These are phyloP conservation scores for Plasmodium inui DNA, from an alignment of 169 alveolate species.

Conservation along the genomic window DNA sequence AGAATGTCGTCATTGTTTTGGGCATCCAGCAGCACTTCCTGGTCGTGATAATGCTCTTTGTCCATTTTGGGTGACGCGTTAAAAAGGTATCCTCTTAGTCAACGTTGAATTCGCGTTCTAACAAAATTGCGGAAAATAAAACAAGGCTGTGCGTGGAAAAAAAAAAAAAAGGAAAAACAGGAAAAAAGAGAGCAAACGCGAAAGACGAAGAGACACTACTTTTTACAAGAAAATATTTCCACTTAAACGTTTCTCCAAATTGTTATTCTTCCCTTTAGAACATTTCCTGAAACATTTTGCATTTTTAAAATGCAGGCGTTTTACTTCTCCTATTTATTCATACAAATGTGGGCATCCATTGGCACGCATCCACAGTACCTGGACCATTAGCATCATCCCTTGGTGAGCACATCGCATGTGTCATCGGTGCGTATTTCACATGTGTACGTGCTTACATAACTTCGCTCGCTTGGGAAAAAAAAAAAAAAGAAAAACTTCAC, in stretches of 20 bases:
- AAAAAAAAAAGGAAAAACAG: not conserved
- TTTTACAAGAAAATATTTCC: not conserved
- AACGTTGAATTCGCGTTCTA: not conserved
- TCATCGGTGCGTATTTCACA: not conserved
- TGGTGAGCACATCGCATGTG: not conserved
- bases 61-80: constrained; percentile 34
- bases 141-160: not conserved
- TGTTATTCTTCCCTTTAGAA: not conserved
- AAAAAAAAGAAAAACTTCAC: constrained; percentile 13
- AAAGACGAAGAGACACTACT: not conserved
- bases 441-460: not conserved
- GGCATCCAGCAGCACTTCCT: constrained; percentile 73
- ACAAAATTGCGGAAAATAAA: constrained; percentile 7
- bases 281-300: not conserved
- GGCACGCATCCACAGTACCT: not conserved
- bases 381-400: not conserved
- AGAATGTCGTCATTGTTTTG: constrained; percentile 87
- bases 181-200: not conserved
- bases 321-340: not conserved
- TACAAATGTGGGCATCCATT: constrained; percentile 3
- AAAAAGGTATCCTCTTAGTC: not conserved
- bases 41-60: constrained; percentile 33
- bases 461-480: not conserved
- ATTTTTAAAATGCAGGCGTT: not conserved
- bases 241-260: not conserved